These are phyloP conservation scores for Xylaria sp. DNA, from an alignment of 2,329 filamentous ascomycete genomes.

Conservation along the genomic window DNA sequence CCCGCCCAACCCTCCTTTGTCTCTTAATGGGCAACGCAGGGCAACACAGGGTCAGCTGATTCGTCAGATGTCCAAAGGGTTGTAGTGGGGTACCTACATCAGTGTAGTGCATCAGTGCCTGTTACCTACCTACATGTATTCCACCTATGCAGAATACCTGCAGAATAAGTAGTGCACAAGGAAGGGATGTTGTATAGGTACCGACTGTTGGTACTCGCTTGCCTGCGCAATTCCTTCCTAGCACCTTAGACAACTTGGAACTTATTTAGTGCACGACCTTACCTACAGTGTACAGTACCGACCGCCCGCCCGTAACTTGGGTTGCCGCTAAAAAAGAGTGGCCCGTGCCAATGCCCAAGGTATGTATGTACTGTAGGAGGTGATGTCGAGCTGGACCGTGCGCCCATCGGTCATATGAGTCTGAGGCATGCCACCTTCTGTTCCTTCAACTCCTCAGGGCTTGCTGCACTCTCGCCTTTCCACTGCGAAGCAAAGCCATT, in stretches of 20 bases:
- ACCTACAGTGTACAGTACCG: background rate
- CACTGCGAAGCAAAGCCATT: constrained; percentile 37
- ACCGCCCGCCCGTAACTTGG: background rate
- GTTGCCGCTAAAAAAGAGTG: constrained; percentile 34
- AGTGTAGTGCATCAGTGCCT: constrained; percentile 1
- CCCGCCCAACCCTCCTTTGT: constrained; percentile 23
- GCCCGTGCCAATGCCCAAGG: constrained; percentile 31
- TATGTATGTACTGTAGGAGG: background rate
- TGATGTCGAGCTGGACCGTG: constrained; percentile 38
- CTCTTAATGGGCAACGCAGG: constrained; percentile 28
- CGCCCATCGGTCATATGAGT: constrained; percentile 41
- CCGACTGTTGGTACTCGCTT: background rate
- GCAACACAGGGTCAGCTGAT: constrained; percentile 37
- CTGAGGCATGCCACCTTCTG: constrained; percentile 47
- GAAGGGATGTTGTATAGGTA: background rate
- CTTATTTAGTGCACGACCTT: background rate
- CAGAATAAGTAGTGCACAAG: background rate
- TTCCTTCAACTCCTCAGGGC: constrained; percentile 44
- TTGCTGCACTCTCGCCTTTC: constrained; percentile 45
- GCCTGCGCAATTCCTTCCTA: background rate
- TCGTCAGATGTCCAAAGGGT: constrained; percentile 35
- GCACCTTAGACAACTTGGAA: constrained; percentile 3
- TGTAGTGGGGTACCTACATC: constrained; percentile 28
- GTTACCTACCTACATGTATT: constrained; percentile 4
- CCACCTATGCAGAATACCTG: background rate